Evolutionary conservation across 2,329 filamentous ascomycete species (phyloP).

Genomic region (Epicoccum sorghinum): DNA sequence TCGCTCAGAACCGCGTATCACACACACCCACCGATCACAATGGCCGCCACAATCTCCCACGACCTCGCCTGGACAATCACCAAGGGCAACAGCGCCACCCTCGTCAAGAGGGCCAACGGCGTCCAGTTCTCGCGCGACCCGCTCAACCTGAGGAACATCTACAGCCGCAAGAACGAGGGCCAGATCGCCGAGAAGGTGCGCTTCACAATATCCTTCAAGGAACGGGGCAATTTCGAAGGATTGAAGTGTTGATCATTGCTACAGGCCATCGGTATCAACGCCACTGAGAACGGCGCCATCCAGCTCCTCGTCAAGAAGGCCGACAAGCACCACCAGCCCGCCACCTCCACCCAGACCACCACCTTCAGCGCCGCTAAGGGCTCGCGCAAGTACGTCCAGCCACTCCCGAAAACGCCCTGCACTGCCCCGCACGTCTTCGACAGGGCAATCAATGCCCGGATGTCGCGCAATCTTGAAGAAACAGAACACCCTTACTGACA

Average conservation of each 20-base stretch:
- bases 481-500: neutral
- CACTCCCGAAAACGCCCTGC: neutral
- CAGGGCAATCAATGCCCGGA: neutral
- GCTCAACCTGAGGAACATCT: constrained; percentile 89
- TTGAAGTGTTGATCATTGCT: constrained; percentile 10
- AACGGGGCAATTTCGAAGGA: neutral
- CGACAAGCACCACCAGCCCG: constrained; percentile 74
- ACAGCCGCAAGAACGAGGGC: constrained; percentile 92
- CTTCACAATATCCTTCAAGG: neutral
- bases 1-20: constrained; percentile 29
- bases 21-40: constrained; percentile 44
- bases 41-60: constrained; percentile 72
- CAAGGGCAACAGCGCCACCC: constrained; percentile 86
- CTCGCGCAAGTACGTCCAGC: constrained; percentile 74
- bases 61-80: constrained; percentile 95
- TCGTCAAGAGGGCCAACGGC: constrained; percentile 89
- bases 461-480: no score
- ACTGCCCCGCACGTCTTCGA: no score
- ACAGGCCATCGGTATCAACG: constrained; percentile 81
- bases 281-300: constrained; percentile 79
- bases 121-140: constrained; percentile 93
- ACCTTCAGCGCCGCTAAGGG: constrained; percentile 75
- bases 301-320: constrained; percentile 85
- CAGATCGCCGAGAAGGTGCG: constrained; percentile 92
- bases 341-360: constrained; percentile 66